phyloP scores from a whole-genome alignment of 768 basidiomycete genomes.

The Russula compacta region DNA sequence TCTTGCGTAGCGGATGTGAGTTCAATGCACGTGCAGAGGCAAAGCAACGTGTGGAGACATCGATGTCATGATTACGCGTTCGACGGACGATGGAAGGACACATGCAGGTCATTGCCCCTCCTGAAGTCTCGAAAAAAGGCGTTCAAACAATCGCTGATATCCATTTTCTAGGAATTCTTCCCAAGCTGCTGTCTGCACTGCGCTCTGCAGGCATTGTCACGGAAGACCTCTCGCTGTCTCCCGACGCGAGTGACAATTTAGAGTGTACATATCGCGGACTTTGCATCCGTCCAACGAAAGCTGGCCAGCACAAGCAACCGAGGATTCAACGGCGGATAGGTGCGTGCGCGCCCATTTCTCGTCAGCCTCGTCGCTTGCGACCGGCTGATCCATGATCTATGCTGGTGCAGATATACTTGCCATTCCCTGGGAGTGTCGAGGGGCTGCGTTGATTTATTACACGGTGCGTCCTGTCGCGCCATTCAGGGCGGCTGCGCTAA shows the following conservation, averaged over 20 bases:
- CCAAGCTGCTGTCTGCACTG: conserved; percentile 46
- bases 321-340: conserved; percentile 60
- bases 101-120: conserved; percentile 49
- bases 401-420: conserved; percentile 56
- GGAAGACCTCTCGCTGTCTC: conserved; percentile 66
- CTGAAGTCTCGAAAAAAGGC: background rate
- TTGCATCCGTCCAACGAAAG: conserved; percentile 30
- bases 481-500: background rate
- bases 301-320: conserved; percentile 26
- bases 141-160: background rate
- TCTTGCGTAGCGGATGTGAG: background rate
- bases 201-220: conserved; percentile 56
- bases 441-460: conserved; percentile 87
- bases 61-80: conserved; percentile 79
- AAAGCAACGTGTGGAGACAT: conserved; percentile 84
- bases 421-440: conserved; percentile 69
- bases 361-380: background rate
- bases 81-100: conserved; percentile 58
- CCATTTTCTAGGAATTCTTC: conserved; percentile 44
- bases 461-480: conserved; percentile 42
- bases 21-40: conserved; percentile 41
- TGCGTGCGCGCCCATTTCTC: conserved; percentile 26
- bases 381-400: background rate
- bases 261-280: conserved; percentile 81
- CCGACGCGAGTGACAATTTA: conserved; percentile 49